Conservation (phyloP, 805 yeast species). For the Candida pseudofarinosa region DNA sequence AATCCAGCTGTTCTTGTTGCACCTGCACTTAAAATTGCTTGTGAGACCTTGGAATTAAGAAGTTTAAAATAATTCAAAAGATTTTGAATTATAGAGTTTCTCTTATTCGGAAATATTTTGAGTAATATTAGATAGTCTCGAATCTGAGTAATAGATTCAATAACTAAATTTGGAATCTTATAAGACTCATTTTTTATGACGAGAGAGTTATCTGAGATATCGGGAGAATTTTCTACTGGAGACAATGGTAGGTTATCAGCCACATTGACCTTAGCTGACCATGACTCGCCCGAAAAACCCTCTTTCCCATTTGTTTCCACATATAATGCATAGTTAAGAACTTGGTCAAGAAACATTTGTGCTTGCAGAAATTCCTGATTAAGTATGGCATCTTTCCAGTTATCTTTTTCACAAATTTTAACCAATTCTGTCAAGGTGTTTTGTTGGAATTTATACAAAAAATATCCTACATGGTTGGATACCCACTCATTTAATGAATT, state of each 20-base stretch:
- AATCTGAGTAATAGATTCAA: constrained; percentile 23
- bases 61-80: constrained; percentile 41
- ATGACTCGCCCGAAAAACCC: constrained; percentile 23
- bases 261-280: constrained; percentile 13
- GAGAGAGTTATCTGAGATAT: constrained; percentile 4
- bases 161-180: constrained; percentile 26
- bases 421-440: constrained; percentile 45
- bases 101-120: constrained; percentile 49
- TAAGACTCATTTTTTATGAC: constrained; percentile 18
- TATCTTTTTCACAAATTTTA: constrained; percentile 57
- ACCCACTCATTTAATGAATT: constrained; percentile 58
- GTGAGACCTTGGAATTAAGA: constrained; percentile 51
- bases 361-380: constrained; percentile 31
- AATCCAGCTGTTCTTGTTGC: constrained; percentile 73
- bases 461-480: constrained; percentile 61
- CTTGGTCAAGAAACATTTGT: constrained; percentile 23
- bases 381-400: constrained; percentile 70
- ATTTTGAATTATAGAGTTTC: constrained; percentile 37
- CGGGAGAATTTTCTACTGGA: constrained; percentile 4
- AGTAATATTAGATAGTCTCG: constrained; percentile 55
- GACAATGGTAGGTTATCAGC: not conserved
- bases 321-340: constrained; percentile 21
- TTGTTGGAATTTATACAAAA: constrained; percentile 52
- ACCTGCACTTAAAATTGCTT: constrained; percentile 67
- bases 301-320: constrained; percentile 14